phyloP scores from a whole-genome alignment of 139 green algal genomes.

The Coelastrella sp. region DNA sequence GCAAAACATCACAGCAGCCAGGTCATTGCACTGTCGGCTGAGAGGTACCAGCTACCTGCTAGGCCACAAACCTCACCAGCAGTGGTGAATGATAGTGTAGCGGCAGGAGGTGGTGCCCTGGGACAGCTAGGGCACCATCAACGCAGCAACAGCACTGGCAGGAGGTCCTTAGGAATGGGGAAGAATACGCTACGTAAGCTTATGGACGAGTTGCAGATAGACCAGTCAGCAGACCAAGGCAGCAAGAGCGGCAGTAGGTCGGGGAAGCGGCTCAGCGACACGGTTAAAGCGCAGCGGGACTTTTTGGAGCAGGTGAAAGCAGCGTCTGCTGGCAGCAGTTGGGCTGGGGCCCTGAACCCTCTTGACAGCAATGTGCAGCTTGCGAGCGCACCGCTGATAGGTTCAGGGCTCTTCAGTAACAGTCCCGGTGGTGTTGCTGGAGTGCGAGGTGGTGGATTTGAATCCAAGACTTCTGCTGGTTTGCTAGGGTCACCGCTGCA shows the following conservation, averaged over 20 bases:
- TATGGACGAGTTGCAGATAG: conserved; percentile 23
- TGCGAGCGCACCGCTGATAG: background rate
- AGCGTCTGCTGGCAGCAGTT: background rate
- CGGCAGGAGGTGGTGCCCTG: background rate
- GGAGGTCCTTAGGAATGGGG: background rate
- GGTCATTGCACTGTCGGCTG: background rate
- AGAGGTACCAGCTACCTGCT: background rate
- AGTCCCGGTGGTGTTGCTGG: background rate
- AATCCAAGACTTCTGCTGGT: too few species aligned
- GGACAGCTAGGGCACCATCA: background rate
- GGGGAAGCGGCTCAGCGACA: background rate
- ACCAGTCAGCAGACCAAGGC: conserved; percentile 10
- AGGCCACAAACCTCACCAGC: background rate
- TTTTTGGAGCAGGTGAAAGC: conserved; percentile 25
- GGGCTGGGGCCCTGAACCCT: background rate
- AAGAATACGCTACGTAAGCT: conserved; percentile 4
- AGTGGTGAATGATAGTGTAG: background rate
- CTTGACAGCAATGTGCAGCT: background rate
- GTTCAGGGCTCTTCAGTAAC: background rate
- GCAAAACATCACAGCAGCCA: background rate
- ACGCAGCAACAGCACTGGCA: background rate
- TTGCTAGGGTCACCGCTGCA: too few species aligned
- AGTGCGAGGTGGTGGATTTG: background rate
- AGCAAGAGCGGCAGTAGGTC: background rate
- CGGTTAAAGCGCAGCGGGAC: conserved; percentile 6